phyloP scores from a whole-genome alignment of 371 early-diverging fungal species.

The Mortierella sp. region DNA sequence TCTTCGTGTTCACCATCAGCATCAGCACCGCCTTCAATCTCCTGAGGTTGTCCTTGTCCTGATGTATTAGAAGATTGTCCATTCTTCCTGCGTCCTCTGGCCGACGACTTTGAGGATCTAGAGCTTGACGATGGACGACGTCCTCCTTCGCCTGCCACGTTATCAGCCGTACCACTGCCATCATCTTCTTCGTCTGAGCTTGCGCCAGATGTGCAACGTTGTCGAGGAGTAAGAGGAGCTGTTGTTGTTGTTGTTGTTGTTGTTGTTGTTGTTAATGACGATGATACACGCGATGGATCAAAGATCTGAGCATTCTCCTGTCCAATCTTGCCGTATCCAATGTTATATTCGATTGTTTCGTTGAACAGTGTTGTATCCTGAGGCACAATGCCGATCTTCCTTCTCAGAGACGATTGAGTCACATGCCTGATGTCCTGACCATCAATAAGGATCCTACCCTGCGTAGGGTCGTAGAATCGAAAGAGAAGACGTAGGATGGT shows the following conservation, averaged over 20 bases:
- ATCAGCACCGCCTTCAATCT: constrained; percentile 11
- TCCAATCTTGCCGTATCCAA: constrained; percentile 72
- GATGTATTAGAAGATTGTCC: constrained; percentile 10
- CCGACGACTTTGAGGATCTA: constrained; percentile 5
- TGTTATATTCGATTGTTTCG: constrained; percentile 84
- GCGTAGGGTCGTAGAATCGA: constrained; percentile 88
- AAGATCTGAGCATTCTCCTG: constrained; percentile 37
- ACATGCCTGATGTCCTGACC: constrained; percentile 85
- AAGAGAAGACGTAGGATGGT: constrained; percentile 91
- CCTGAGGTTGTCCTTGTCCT: too few species aligned
- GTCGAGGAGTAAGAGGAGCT: too few species aligned
- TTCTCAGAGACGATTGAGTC: constrained; percentile 72
- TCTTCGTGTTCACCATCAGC: constrained; percentile 60
- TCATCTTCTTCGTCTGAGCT: constrained; percentile 10
- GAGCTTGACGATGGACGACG: constrained; percentile 19
- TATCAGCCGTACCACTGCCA: not conserved
- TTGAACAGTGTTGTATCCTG: constrained; percentile 91
- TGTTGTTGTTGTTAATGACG: too few species aligned
- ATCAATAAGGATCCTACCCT: constrained; percentile 89
- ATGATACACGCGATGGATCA: constrained; percentile 21
- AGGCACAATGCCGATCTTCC: constrained; percentile 87
- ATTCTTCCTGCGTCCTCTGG: constrained; percentile 12
- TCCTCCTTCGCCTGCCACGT: not conserved
- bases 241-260: too few species aligned
- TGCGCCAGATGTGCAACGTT: constrained; percentile 8